Evolutionary conservation across 1,139 yeast species (phyloP), one percentile per base, ranked within the genome.

Genomic region (Hansenula lynferdii): DNA sequence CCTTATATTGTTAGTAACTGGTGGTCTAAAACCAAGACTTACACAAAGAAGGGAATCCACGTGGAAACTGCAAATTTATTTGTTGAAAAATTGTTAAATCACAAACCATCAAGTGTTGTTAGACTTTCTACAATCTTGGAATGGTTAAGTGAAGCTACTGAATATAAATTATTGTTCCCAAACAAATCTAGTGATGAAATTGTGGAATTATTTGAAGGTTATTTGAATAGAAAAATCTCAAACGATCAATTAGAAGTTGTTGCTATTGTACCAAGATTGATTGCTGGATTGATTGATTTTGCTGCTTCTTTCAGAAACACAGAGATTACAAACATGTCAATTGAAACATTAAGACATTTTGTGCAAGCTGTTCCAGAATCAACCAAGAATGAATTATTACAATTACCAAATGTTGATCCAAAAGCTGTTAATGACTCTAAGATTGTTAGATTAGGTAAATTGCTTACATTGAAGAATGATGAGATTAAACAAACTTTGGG

Each of bases 11-110:
- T 94, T 23, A 85, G 82, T 23, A 69, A 70, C 31, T 90, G 97
- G 97, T 94, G 99, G 99, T 69, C 71, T 39, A 78, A 78, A 42
- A 87, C 87, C 37, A 85, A 85, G 59, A 69, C 82, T 8, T 81
- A 80, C 57, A 94, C 97, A 29, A 85, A 82, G 50, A 80, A 77
- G 53, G 96, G 96, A 2, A 70, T 94, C 46, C 87, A 85, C 50
- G 80, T 85, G 35, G 76, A 77, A 23, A 85, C 97, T 18, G 96
- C 98, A 8, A 78, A 85, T 7, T 57, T 67, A 37, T 85, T 85
- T 53, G 75, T 80, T 31, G 77, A 80, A 45, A 69, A 71, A 45
- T 61, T 84, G 56, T 69, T 83, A 42, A 85, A 82, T 58, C 80
- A 80, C 58, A 85, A 84, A 61, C 95, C 95, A 16, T 80, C 89